Conservation (phyloP, 2,329 filamentous ascomycete species). For the Monosporascus sp. region DNA sequence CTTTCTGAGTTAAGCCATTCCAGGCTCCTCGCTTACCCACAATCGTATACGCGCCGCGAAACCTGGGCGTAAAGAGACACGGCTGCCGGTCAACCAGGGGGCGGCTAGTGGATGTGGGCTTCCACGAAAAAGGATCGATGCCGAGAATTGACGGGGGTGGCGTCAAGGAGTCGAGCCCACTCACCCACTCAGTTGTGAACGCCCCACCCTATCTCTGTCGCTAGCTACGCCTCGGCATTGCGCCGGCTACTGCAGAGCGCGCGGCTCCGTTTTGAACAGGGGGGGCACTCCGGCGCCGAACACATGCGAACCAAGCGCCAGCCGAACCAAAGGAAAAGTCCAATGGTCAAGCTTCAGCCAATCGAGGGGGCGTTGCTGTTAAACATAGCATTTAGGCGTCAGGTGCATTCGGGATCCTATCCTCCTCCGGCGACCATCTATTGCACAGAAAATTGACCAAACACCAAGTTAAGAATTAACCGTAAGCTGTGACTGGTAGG, state of each 20-base stretch:
- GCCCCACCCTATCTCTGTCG: background rate
- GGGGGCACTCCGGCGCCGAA: background rate
- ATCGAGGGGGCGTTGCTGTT: background rate
- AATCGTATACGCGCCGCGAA: background rate
- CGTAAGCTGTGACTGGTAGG: no score
- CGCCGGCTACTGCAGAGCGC: background rate
- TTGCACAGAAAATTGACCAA: no score
- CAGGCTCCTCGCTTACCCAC: slow-evolving; percentile 6
- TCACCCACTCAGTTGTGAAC: background rate
- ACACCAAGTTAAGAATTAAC: no score
- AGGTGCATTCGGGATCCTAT: background rate
- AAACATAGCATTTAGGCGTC: background rate
- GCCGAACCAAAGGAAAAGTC: background rate
- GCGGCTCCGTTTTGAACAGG: background rate
- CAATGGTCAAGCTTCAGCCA: background rate
- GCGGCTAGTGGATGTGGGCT: background rate
- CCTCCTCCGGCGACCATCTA: background rate
- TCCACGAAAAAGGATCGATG: background rate
- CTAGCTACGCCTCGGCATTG: background rate
- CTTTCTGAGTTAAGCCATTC: background rate
- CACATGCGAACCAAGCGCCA: background rate
- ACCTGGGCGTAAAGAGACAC: background rate
- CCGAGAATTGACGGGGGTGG: background rate
- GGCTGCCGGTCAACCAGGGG: background rate
- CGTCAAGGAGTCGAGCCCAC: background rate